phyloP scores from a whole-genome alignment of 2,329 filamentous ascomycete species.

The Colletotrichum tropicicola region DNA sequence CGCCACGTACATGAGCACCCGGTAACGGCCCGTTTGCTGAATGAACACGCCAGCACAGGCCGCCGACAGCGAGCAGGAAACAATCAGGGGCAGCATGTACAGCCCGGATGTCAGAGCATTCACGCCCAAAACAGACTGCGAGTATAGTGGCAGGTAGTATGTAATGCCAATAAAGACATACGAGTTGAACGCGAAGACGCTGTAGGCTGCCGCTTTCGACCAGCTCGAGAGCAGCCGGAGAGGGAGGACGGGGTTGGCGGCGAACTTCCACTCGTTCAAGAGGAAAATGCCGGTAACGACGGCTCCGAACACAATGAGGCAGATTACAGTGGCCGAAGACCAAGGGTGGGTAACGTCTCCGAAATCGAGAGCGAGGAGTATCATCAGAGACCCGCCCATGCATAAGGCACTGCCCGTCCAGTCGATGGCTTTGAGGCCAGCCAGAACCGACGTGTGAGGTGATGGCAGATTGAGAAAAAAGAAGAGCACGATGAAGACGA shows the following conservation, averaged over 20 bases:
- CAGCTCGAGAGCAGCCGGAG: conserved; percentile 52
- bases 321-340: conserved; percentile 61
- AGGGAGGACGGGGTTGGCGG: conserved; percentile 49
- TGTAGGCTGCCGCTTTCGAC: conserved; percentile 69
- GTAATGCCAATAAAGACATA: conserved; percentile 73
- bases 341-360: conserved; percentile 76
- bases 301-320: conserved; percentile 46
- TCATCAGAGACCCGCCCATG: conserved; percentile 42
- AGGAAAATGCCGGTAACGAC: conserved; percentile 46
- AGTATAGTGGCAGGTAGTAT: conserved; percentile 57
- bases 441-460: conserved; percentile 68
- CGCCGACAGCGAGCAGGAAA: conserved; percentile 34
- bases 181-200: conserved; percentile 72
- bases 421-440: conserved; percentile 70
- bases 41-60: conserved; percentile 45
- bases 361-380: conserved; percentile 40
- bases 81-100: conserved; percentile 40
- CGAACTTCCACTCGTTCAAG: conserved; percentile 40
- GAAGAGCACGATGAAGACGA: conserved; percentile 39
- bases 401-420: conserved; percentile 50
- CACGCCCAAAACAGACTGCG: conserved; percentile 49
- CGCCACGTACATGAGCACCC: conserved; percentile 65
- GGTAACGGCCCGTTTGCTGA: conserved; percentile 73
- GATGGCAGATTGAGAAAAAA: conserved; percentile 70
- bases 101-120: conserved; percentile 44